Conservation (phyloP, 2,329 filamentous ascomycete genomes). For the Aspergillus pseudoglaucus region DNA sequence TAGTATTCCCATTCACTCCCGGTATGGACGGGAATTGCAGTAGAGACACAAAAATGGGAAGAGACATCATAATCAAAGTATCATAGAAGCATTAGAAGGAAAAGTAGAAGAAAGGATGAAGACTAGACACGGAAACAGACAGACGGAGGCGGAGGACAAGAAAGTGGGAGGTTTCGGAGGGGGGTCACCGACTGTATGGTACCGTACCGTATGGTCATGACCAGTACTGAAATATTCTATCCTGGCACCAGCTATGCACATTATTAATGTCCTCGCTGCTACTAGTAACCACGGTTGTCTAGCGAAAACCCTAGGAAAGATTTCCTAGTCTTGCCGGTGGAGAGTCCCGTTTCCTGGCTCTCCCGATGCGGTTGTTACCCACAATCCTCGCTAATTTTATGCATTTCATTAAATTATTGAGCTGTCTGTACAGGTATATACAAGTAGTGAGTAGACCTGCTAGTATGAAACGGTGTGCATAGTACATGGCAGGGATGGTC, state of each 20-base stretch:
- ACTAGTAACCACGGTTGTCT: neutral
- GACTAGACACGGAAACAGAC: conserved; percentile 12
- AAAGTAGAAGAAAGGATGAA: conserved; percentile 10
- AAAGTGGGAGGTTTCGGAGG: conserved; percentile 4
- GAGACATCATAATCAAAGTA: conserved; percentile 31
- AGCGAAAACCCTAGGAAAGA: neutral
- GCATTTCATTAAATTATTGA: neutral
- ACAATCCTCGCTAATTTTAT: neutral
- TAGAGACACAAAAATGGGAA: conserved; percentile 23
- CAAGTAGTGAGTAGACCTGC: too few species aligned
- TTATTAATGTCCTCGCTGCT: conserved; percentile 5
- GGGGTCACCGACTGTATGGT: neutral
- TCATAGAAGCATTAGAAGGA: conserved; percentile 17
- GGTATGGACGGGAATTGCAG: conserved; percentile 36
- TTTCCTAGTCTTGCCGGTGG: neutral
- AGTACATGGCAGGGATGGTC: too few species aligned
- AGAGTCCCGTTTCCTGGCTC: neutral
- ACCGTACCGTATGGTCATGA: neutral
- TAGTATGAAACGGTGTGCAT: too few species aligned
- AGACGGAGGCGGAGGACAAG: conserved; percentile 15
- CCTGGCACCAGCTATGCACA: neutral
- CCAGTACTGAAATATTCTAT: neutral
- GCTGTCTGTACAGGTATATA: too few species aligned
- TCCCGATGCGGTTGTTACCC: neutral
- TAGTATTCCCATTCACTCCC: conserved; percentile 40